A percentile compares a stretch with the other conserved stretches of the same genome.
phyloP scores from a whole-genome alignment of 306 rosid species.

The Rosa chinensis region DNA sequence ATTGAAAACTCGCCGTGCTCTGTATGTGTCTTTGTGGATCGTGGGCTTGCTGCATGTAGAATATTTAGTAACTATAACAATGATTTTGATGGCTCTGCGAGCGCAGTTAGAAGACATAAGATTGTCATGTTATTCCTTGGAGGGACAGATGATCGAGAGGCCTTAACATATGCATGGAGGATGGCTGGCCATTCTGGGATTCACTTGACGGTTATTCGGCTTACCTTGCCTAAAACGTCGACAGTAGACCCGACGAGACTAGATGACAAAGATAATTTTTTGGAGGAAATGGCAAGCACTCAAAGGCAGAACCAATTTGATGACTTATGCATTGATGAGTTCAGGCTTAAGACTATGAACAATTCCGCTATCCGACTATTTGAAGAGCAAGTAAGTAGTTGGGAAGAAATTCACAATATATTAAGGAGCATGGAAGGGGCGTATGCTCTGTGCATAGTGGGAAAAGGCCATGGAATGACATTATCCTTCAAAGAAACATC shows the following conservation, averaged over 20 bases:
- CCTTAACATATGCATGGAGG: conserved; percentile 20
- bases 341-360: conserved; percentile 17
- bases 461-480: conserved; percentile 31
- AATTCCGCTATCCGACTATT: conserved; percentile 11
- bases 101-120: background rate
- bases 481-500: conserved; percentile 22
- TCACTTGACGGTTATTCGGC: conserved; percentile 39
- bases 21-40: conserved; percentile 39
- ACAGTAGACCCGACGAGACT: background rate
- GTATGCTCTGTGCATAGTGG: conserved; percentile 33
- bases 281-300: conserved; percentile 8
- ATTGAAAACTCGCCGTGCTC: conserved; percentile 37
- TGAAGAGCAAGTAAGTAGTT: conserved; percentile 33
- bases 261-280: conserved; percentile 14
- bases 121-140: conserved; percentile 22
- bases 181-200: conserved; percentile 26
- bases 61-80: background rate
- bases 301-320: conserved; percentile 29
- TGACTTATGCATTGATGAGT: conserved; percentile 19
- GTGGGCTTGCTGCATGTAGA: conserved; percentile 23
- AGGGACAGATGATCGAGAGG: conserved; percentile 30
- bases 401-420: conserved; percentile 39
- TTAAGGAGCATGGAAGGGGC: conserved; percentile 25
- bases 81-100: background rate
- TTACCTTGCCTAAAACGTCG: conserved; percentile 6